Base-by-base conservation (phyloP, 2,329 filamentous ascomycete genomes). In the Didymella lethalis region DNA sequence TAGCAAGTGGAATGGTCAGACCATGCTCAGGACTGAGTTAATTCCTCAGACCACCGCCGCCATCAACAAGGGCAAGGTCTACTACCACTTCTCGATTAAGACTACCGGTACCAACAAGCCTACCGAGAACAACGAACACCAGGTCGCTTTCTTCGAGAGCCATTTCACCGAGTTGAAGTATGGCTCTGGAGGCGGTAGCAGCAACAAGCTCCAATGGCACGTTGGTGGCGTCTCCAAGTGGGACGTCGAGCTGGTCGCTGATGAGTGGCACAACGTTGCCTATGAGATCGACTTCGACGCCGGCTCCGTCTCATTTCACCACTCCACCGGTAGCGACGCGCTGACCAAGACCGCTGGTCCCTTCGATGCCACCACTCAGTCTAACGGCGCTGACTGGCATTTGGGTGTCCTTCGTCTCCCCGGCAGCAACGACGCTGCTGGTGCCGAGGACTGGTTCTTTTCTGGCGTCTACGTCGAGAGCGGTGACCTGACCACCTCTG, bases 161-260 rank as follows among this genome's bases (percentile, higher is more conserved):
- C 89, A 91, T 78, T 91, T 91, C 77, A 91, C 88, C 16, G 89
- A 91, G 80, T 78, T 92, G 75, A 91, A 91, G 81, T 86, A 85
- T 57, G 89, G 81, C 28, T 77, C 79, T 38, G 68, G 72, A 3
- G 83, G 81, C 53, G 77, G 84, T 61, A 78, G 82, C 46, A 80
- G 82, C 57, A 79, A 79, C 31, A 82, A 83, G 61, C 81, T 91
- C 55, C 84, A 86, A 64, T 92, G 88, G 87, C 84, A 86, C 73
- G 85, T 87, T 7, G 81, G 82, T 58, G 83, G 86, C 23, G 77
- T 82, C 64, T 83, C 82, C 31, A 79, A 90, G 66, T 91, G 88
- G 88, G 84, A 83, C 63, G 82, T 82, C 2, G 80, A 84, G 62
- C 87, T 88, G 73, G 81, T 81, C 45, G 81, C 88, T 1, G 85